Percentiles rank a stretch among this genome's conserved stretches.
Evolutionary conservation across 2,329 filamentous ascomycete species (phyloP).

Genomic region (Scorias spongiosa): DNA sequence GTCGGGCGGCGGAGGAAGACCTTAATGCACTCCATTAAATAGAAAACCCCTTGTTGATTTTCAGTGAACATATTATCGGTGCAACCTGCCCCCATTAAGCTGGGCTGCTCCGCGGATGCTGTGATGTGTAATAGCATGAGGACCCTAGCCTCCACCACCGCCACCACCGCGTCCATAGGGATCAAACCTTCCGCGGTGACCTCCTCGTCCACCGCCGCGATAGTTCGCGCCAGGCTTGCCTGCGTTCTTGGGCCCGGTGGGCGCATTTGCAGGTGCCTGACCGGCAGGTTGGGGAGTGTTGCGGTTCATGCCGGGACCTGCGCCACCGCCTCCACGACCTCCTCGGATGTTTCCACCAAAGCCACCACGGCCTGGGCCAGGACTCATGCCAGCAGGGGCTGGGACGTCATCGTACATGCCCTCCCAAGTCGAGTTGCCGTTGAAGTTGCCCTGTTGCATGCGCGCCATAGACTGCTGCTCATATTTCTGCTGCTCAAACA

Average conservation of each 20-base stretch:
- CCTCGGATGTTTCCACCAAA: conserved; percentile 16
- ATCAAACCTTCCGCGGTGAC: conserved; percentile 52
- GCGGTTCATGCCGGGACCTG: conserved; percentile 6
- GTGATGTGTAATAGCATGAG: no score
- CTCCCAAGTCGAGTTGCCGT: conserved; percentile 78
- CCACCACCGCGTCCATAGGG: conserved; percentile 44
- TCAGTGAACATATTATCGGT: no score
- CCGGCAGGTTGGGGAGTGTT: conserved; percentile 24
- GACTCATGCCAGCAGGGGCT: conserved; percentile 51
- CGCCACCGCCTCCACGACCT: conserved; percentile 23
- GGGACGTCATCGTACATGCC: conserved; percentile 97
- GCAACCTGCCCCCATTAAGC: no score
- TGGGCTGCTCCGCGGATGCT: no score
- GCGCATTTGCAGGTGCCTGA: conserved; percentile 59
- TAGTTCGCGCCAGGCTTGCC: conserved; percentile 87
- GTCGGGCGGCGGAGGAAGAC: no score
- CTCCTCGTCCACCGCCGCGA: conserved; percentile 67
- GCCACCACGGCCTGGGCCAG: conserved; percentile 27
- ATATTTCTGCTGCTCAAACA: conserved; percentile 67
- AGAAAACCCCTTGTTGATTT: no score
- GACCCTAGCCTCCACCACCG: not conserved
- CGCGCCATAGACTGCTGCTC: conserved; percentile 51
- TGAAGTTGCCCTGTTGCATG: conserved; percentile 35
- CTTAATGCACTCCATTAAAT: no score
- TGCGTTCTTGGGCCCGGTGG: conserved; percentile 91